Conservation (phyloP, 768 basidiomycete species). For the Phallus indusiatus region DNA sequence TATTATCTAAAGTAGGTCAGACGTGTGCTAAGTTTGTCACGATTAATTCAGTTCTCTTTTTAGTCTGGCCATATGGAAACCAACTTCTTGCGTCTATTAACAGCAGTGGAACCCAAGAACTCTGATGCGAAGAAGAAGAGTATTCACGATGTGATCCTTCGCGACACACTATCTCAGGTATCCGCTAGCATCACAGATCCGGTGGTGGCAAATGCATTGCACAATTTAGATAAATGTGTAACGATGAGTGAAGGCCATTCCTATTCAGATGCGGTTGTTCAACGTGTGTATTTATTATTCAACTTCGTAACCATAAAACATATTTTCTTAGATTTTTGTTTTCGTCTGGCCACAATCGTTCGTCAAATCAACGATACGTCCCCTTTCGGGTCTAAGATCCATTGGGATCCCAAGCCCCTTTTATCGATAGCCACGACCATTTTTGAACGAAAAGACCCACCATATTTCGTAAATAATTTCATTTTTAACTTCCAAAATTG, state of each 20-base stretch:
- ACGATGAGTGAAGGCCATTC: slow-evolving; percentile 47
- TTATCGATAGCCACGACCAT: slow-evolving; percentile 41
- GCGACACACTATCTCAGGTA: slow-evolving; percentile 41
- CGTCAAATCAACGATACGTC: slow-evolving; percentile 51
- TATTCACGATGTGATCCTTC: slow-evolving; percentile 33
- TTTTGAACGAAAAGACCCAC: slow-evolving; percentile 49
- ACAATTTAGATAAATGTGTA: slow-evolving; percentile 49
- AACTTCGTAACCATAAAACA: too few species aligned
- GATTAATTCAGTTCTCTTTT: neutral
- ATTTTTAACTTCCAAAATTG: slow-evolving; percentile 11
- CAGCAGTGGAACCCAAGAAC: slow-evolving; percentile 33
- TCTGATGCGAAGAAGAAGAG: slow-evolving; percentile 31
- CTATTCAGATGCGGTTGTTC: slow-evolving; percentile 44
- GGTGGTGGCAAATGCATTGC: slow-evolving; percentile 40
- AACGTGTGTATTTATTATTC: slow-evolving; percentile 31
- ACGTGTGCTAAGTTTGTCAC: neutral
- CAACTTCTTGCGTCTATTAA: slow-evolving; percentile 46
- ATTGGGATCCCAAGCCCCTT: slow-evolving; percentile 43
- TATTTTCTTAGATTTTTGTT: slow-evolving; percentile 41
- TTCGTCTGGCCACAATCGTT: slow-evolving; percentile 41
- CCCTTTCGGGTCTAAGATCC: neutral
- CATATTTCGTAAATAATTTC: slow-evolving; percentile 37
- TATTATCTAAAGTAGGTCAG: slow-evolving; percentile 44
- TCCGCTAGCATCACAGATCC: slow-evolving; percentile 40
- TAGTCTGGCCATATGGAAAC: slow-evolving; percentile 36